Evolutionary conservation across 2,329 filamentous ascomycete genomes (phyloP).

Genomic region (Incumbomyces delicatus): DNA sequence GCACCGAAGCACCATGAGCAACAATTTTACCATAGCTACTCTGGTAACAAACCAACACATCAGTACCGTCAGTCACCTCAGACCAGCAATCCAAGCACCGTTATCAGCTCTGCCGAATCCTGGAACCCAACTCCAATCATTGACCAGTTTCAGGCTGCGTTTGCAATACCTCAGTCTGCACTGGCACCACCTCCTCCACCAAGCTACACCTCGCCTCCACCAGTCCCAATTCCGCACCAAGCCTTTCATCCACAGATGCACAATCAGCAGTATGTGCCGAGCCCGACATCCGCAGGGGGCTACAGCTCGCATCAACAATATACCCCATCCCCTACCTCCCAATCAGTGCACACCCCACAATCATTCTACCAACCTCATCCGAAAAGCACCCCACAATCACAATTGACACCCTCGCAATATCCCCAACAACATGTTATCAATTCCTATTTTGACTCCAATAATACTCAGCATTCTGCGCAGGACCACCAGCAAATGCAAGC

Average conservation of each 20-base stretch:
- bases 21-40: constrained; percentile 33
- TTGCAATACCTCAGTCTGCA: constrained; percentile 56
- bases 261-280: constrained; percentile 1
- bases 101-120: constrained; percentile 31
- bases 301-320: constrained; percentile 4
- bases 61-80: constrained; percentile 42
- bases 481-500: not conserved
- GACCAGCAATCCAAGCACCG: constrained; percentile 52
- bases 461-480: constrained; percentile 22
- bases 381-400: constrained; percentile 5
- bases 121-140: constrained; percentile 77
- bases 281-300: not conserved
- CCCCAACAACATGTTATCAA: constrained; percentile 4
- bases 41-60: constrained; percentile 29
- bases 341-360: constrained; percentile 19
- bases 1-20: constrained; percentile 69
- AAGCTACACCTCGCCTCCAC: constrained; percentile 14
- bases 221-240: constrained; percentile 4
- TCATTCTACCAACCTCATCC: constrained; percentile 5
- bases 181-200: constrained; percentile 17
- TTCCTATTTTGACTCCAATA: constrained; percentile 11
- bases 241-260: not conserved
- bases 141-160: constrained; percentile 92
- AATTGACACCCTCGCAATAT: constrained; percentile 1
- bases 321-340: constrained; percentile 8